These are phyloP conservation scores for Myriosclerotinia scirpicola DNA, from an alignment of 2,329 filamentous ascomycete genomes.

Conservation along the genomic window DNA sequence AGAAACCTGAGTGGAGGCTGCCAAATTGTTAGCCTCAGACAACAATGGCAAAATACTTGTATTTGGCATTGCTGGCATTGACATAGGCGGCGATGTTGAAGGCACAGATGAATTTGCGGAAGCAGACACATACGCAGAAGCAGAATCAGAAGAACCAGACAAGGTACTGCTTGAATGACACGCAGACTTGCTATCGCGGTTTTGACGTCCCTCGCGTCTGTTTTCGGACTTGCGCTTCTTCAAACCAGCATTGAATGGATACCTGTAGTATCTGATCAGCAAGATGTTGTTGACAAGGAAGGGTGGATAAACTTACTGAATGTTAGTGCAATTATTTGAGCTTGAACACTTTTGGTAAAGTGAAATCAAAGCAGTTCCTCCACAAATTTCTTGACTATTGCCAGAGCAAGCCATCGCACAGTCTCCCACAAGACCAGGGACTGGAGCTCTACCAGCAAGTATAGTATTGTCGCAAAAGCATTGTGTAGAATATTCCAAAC, in stretches of 20 bases:
- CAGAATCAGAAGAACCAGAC: neutral
- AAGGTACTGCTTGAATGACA: neutral
- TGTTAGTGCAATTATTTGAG: neutral
- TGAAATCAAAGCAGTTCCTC: slow-evolving; percentile 29
- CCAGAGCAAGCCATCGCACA: slow-evolving; percentile 27
- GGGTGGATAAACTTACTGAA: neutral
- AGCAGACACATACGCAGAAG: neutral
- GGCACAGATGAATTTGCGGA: neutral
- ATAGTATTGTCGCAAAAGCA: slow-evolving; percentile 36
- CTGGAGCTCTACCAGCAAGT: slow-evolving; percentile 23
- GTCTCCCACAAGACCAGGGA: slow-evolving; percentile 12
- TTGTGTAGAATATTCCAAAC: slow-evolving; percentile 41
- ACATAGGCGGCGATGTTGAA: neutral
- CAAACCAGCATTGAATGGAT: slow-evolving; percentile 13
- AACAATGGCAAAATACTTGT: neutral
- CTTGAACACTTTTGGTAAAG: slow-evolving; percentile 24
- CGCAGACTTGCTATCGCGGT: neutral
- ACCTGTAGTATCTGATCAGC: slow-evolving; percentile 8
- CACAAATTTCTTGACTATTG: slow-evolving; percentile 33
- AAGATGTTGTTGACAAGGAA: neutral
- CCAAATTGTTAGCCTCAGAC: neutral
- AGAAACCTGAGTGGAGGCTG: neutral
- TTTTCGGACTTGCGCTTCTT: slow-evolving; percentile 9
- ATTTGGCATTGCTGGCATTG: neutral
- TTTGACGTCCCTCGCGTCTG: slow-evolving; percentile 18